These are phyloP conservation scores for Trichocladium antarcticum DNA, from an alignment of 495 filamentous ascomycete species.

Conservation along the genomic window DNA sequence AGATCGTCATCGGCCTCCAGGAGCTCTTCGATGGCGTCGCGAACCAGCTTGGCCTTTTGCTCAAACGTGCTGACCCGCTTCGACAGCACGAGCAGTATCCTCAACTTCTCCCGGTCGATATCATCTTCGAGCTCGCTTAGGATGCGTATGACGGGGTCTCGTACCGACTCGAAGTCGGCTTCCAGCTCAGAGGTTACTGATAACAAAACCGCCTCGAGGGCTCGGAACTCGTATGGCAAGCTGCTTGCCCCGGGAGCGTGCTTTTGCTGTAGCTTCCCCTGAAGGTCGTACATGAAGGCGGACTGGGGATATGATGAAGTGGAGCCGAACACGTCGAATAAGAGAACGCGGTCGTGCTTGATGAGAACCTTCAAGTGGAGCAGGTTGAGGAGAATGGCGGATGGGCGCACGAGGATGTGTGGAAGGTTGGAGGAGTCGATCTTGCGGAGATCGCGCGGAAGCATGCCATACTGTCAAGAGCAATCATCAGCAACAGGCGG, in stretches of 20 bases:
- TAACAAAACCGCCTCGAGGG: conserved; percentile 70
- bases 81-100: conserved; percentile 80
- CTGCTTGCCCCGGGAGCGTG: conserved; percentile 39
- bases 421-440: conserved; percentile 98
- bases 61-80: conserved; percentile 96
- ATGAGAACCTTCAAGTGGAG: conserved; percentile 89
- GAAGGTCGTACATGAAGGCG: conserved; percentile 87
- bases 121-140: conserved; percentile 89
- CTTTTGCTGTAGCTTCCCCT: conserved; percentile 50
- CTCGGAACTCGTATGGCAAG: conserved; percentile 60
- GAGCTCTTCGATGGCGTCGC: conserved; percentile 90
- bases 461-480: conserved; percentile 65
- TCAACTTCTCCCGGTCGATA: conserved; percentile 87
- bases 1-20: conserved; percentile 97
- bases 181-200: conserved; percentile 80
- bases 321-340: conserved; percentile 94
- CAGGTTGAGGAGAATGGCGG: conserved; percentile 87
- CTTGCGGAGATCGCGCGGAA: conserved; percentile 92
- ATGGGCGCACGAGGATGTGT: conserved; percentile 88
- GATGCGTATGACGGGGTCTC: conserved; percentile 82
- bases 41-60: conserved; percentile 87
- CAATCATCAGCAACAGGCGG: background rate
- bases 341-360: conserved; percentile 82
- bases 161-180: conserved; percentile 82
- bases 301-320: conserved; percentile 91